These are phyloP conservation scores for Alternaria sp. DNA, from an alignment of 2,329 filamentous ascomycete species.

Conservation along the genomic window DNA sequence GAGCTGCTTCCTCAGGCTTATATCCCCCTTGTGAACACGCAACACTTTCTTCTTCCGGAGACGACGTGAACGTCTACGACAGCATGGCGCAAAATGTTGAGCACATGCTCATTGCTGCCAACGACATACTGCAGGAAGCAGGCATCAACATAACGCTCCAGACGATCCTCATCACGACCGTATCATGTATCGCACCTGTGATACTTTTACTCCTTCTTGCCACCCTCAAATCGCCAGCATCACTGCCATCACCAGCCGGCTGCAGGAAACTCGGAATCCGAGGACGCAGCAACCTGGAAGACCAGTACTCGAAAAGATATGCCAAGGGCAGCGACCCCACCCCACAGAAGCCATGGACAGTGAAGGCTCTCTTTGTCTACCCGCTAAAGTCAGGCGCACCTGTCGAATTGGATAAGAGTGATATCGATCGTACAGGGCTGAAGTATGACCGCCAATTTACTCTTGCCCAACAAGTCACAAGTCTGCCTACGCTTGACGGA, in stretches of 20 bases:
- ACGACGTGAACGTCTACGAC: background rate
- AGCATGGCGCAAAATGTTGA: slow-evolving; percentile 34
- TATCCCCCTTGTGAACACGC: slow-evolving; percentile 11
- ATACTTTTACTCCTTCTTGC: slow-evolving; percentile 36
- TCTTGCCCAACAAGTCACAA: slow-evolving; percentile 71
- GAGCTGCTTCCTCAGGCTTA: slow-evolving; percentile 15
- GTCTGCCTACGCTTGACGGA: slow-evolving; percentile 55
- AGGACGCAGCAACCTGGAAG: slow-evolving; percentile 62
- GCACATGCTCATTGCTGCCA: slow-evolving; percentile 18
- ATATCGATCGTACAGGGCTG: slow-evolving; percentile 73
- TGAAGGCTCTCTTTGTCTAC: slow-evolving; percentile 80
- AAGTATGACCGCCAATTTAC: slow-evolving; percentile 84
- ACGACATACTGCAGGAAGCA: slow-evolving; percentile 18
- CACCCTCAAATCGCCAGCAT: slow-evolving; percentile 32
- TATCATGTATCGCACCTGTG: slow-evolving; percentile 29
- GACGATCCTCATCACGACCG: slow-evolving; percentile 24
- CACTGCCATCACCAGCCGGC: slow-evolving; percentile 50
- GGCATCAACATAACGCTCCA: slow-evolving; percentile 28
- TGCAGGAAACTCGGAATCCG: slow-evolving; percentile 63
- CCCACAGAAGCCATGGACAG: slow-evolving; percentile 46
- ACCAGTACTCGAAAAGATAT: slow-evolving; percentile 65
- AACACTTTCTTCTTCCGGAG: background rate
- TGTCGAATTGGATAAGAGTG: slow-evolving; percentile 73
- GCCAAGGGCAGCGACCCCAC: slow-evolving; percentile 41
- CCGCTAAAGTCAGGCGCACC: slow-evolving; percentile 84